A percentile compares a stretch with the other conserved stretches of the same genome.
phyloP scores from a whole-genome alignment of 139 green algal genomes.

The Trebouxia sp. region DNA sequence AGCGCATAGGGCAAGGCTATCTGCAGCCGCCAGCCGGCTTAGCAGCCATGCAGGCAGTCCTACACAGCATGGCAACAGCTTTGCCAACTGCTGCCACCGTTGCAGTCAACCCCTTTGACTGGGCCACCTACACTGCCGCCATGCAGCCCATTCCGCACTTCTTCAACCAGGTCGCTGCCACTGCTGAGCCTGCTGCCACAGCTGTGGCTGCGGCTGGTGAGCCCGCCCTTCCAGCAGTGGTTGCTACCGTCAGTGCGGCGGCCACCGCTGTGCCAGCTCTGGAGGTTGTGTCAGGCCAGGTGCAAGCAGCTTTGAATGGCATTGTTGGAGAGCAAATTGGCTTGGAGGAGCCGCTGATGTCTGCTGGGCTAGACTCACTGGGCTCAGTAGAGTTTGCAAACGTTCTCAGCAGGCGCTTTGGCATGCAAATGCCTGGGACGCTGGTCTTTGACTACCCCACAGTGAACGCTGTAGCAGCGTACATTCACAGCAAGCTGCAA shows the following conservation, averaged over 20 bases:
- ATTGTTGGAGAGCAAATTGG: not conserved
- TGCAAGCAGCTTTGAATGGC: not conserved
- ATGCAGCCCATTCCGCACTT: not conserved
- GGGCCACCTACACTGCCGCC: slow-evolving; percentile 15
- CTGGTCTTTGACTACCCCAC: slow-evolving; percentile 7
- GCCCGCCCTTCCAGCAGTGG: not conserved
- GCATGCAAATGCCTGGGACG: slow-evolving; percentile 5
- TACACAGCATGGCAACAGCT: slow-evolving; percentile 24
- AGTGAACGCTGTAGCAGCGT: not conserved
- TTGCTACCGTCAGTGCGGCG: not conserved
- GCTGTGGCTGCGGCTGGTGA: not conserved
- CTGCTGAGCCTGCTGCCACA: not conserved
- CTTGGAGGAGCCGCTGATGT: not conserved
- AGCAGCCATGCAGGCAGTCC: slow-evolving; percentile 29
- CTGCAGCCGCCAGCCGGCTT: slow-evolving; percentile 51
- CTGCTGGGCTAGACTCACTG: slow-evolving; percentile 14
- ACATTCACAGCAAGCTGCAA: slow-evolving; percentile 8
- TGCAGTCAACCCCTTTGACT: slow-evolving; percentile 21
- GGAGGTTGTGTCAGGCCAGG: not conserved
- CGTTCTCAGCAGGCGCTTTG: slow-evolving; percentile 12
- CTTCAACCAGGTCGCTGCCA: not conserved
- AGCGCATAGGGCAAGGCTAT: slow-evolving; percentile 45
- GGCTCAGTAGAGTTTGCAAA: slow-evolving; percentile 24
- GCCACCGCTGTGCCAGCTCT: not conserved
- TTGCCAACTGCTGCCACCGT: not conserved